Base-by-base conservation (phyloP, 257 asterid genomes). In the Nyctanthes arbortristis region DNA sequence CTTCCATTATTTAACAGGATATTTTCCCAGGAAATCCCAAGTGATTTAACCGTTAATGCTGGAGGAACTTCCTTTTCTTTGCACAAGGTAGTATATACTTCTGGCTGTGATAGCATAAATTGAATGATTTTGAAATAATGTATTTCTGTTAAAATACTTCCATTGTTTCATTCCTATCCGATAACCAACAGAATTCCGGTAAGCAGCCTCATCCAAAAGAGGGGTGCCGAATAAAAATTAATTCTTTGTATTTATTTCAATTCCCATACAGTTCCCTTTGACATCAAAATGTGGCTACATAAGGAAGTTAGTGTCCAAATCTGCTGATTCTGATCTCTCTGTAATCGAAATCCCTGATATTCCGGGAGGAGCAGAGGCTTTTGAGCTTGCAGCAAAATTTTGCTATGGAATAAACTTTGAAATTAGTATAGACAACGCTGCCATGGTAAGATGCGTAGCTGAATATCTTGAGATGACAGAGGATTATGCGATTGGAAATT, bases 381-480 rank as follows among this genome's bases (percentile, higher is more conserved):
- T 92, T 65, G 96, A 88, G 75, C 91, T 92, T 20, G 89, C 94
- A 0, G 96, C 96, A 2, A 92, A 89, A 28, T 92, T 92, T 68
- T 89, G 98, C 77, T 92, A 92, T 61, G 96, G 98, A 25, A 88
- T 89, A 32, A 86, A 85, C 75, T 88, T 89, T 29, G 98, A 89
- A 74, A 89, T 92, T 5, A 78, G 68, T 27, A 82, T 89, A 14
- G 85, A 84, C n/a, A 92, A 89, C 85, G 79, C 89, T 16, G 92
- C 93, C 37, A 76, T 74, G 82, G 89, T 92, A 10, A 65, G 98
- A 60, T 92, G 96, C 25, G 86, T 66, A 4, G 87, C 96, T 0
- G 96, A 89, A 79, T 80, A 64, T 73, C 94, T 92, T 0, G 96
- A 88, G 73, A 92, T 92, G 96, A 86, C 96, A 2, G 98, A 92